Conservation (phyloP, 176 grass and related monocot species). For the Tillandsia leiboldiana region DNA sequence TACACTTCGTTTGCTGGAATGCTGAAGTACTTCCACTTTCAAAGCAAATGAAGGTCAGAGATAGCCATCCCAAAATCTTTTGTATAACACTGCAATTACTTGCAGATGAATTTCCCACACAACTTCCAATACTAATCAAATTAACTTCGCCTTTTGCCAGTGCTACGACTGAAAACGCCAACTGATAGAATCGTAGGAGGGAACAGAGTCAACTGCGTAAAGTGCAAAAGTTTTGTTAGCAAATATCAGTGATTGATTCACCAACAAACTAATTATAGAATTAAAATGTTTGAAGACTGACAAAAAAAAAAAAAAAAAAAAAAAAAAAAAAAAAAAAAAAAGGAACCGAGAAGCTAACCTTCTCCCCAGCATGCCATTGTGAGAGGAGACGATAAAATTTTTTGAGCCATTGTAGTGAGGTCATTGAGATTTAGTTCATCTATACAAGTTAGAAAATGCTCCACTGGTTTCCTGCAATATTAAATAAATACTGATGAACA, state of each 20-base stretch:
- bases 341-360: constrained; percentile 22
- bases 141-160: background rate
- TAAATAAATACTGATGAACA: background rate
- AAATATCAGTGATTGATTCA: background rate
- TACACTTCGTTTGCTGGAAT: too few relatives aligned
- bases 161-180: constrained; percentile 8
- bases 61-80: too few relatives aligned
- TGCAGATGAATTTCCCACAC: too few relatives aligned
- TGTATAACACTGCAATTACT: too few relatives aligned
- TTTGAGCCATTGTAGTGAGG: constrained; percentile 50
- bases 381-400: constrained; percentile 55
- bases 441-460: constrained; percentile 59
- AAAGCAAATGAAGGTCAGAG: too few relatives aligned
- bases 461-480: constrained; percentile 49
- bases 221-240: constrained; percentile 7
- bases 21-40: too few relatives aligned
- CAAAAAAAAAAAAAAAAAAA: background rate
- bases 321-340: background rate
- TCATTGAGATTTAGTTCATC: constrained; percentile 58
- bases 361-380: constrained; percentile 79
- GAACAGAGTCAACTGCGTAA: constrained; percentile 24
- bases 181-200: constrained; percentile 12
- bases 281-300: background rate
- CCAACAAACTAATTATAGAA: background rate
- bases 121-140: too few relatives aligned